Evolutionary conservation across 2,329 filamentous ascomycete species (phyloP), one percentile per base, ranked within the genome.

Genomic region (Fusarium fracticaudum): DNA sequence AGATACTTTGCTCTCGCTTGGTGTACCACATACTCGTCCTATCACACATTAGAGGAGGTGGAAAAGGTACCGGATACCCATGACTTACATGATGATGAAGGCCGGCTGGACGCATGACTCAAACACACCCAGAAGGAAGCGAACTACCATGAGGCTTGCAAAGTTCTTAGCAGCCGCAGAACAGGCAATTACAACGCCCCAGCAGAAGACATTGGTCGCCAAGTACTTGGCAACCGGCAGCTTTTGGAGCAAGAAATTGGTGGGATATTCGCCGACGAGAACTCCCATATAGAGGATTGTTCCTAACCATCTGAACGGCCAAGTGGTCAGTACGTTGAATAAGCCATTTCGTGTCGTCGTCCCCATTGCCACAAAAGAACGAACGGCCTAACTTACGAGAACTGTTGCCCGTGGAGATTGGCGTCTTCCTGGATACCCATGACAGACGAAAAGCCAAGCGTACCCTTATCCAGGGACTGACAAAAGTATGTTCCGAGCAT

Each of bases 251-350:
- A 88, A 76, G 14, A 85, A 78, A 1, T 85, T 85, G 6, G 84
- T 84, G 1, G 86, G 84, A 66, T 85, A 87, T 40, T 86, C 83
- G 62, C 84, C 85, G 18, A 81, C 81, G 13, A 88, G 83, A 74
- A 87, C 86, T 31, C 79, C 79, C 18, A 82, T 76, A 69, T 82
- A 82, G 9, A 82, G 74, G 41, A 81, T 77, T 1, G 78, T 79
- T 33, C 79, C 80, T 17, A 94, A 84, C 92, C 91, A 94, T 55
- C 45, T 48, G 45, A 22, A 8, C 0, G 29, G 6, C 6, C 26
- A 12, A 31, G 29, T 17, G 3, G 45, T 48, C 9, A 48, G 45
- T 48, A 48, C 29, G 4, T 48, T 8, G 18, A 29, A 48, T 17
- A 0, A 15, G 14, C 33, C 14, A 35, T 35, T 0, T 8, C 33